Evolutionary conservation across 1,284 basidiomycete species (phyloP), one percentile per base, ranked within the genome.

Genomic region (Malassezia psittaci): DNA sequence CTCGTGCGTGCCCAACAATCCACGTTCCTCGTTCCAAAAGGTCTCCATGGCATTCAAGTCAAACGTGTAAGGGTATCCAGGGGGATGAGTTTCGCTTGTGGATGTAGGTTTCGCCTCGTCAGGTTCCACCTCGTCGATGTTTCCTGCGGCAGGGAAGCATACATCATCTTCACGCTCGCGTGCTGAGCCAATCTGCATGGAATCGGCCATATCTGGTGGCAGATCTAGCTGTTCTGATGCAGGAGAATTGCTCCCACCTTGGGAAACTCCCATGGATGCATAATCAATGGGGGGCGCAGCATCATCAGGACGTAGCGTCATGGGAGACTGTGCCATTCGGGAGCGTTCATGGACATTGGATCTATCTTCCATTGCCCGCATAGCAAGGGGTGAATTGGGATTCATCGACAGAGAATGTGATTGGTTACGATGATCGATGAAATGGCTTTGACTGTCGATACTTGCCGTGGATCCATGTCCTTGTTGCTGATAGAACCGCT

Each of bases 341-440:
- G 16, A 16, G n/a, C 13, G 15, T 11, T 37, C 48, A 11, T 50
- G 40, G 29, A 55, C 32, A n/a, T 10, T 32, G 3, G 48, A 18
- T 15, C n/a, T 13, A 10, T 43, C 40, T 18, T 57, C 44, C 21
- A 33, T 19, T 11, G 53, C 54, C 15, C 65, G 57, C 16, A 60
- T 52, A 5, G 63, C 66, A 6, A 68, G 63, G 12, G 64, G 66
- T 3, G 64, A 68, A 48, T 64, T 62, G 6, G 64, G 61, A 40
- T 68, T 58, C 24, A 53, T 33, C 39, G 67, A 65, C 36, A 67
- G 57, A 15, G 65, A 68, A 52, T 67, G 66, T 7, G 67, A 66
- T 48, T 74, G 69, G 47, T 65, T 65, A 47, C 72, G 68, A 43
- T 74, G 72, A 54, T 74, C 72, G 57, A 74, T 74, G 44, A 67